These are phyloP conservation scores for Asterochloris sp. DNA, from an alignment of 139 green algal genomes.

Conservation along the genomic window DNA sequence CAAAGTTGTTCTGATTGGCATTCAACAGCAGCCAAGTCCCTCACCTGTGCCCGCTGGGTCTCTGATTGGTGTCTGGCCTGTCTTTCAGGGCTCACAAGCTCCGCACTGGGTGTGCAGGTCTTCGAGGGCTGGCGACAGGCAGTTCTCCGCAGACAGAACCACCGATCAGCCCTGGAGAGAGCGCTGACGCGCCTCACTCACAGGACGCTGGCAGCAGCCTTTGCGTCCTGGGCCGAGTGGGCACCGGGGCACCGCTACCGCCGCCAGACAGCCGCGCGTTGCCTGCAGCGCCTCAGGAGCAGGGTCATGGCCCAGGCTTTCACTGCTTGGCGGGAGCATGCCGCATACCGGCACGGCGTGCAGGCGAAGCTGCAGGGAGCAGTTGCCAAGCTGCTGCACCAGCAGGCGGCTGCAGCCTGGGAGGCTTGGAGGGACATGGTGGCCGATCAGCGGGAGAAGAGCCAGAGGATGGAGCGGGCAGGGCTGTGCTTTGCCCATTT, in stretches of 20 bases:
- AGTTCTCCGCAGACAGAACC: neutral
- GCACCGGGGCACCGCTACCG: neutral
- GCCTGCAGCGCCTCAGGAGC: conserved; percentile 17
- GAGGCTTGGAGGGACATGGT: neutral
- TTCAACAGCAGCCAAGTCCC: neutral
- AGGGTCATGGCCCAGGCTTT: conserved; percentile 14
- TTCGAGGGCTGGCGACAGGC: conserved; percentile 5
- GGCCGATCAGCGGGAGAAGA: neutral
- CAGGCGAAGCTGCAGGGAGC: conserved; percentile 16
- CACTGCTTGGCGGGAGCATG: conserved; percentile 11
- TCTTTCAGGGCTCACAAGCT: neutral
- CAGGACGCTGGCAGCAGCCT: conserved; percentile 3
- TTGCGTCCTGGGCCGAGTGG: conserved; percentile 15
- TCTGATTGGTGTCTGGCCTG: no score
- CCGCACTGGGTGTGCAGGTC: neutral
- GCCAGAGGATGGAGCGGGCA: no score
- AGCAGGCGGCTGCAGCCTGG: conserved; percentile 12
- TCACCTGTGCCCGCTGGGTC: no score
- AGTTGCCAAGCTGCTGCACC: conserved; percentile 8
- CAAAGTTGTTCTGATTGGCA: neutral
- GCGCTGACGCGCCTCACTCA: conserved; percentile 16
- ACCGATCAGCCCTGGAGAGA: neutral
- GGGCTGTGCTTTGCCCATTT: no score
- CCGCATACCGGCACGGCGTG: neutral
- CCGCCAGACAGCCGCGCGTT: neutral